These are phyloP conservation scores for Voacanga thouarsii DNA, from an alignment of 257 asterid species.

Conservation along the genomic window DNA sequence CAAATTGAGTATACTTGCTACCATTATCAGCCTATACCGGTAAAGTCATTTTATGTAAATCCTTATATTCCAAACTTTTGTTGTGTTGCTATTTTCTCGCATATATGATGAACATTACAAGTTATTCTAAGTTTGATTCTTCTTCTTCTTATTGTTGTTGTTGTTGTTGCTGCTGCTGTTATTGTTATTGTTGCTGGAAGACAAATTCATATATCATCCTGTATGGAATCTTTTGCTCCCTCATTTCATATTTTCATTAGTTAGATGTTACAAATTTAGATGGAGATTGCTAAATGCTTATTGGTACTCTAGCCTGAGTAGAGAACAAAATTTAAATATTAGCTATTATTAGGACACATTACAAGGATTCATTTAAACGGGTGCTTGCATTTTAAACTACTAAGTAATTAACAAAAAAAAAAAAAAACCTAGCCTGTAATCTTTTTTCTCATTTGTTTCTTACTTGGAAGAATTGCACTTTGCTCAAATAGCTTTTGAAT, in stretches of 20 bases:
- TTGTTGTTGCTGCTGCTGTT: no score
- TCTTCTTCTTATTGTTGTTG: no score
- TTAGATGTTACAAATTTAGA: background rate
- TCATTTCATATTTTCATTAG: background rate
- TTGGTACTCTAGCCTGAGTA: background rate
- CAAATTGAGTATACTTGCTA: constrained; percentile 78
- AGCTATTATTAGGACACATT: background rate
- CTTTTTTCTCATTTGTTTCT: background rate
- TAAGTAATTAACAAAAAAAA: no score
- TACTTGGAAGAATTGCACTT: background rate
- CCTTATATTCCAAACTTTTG: constrained; percentile 3
- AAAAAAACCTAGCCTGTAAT: background rate
- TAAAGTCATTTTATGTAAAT: constrained; percentile 21
- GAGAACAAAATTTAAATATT: background rate
- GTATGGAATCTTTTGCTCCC: background rate
- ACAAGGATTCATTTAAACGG: background rate
- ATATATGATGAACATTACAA: background rate
- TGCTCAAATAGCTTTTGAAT: no score
- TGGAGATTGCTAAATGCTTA: background rate
- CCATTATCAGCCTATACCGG: constrained; percentile 78
- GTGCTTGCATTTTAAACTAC: background rate
- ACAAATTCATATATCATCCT: background rate
- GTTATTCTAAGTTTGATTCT: no score
- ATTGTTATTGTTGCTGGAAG: no score
- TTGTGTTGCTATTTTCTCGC: constrained; percentile 2